phyloP scores from a whole-genome alignment of 345 rosid genomes.

The Melastoma malabathricum region DNA sequence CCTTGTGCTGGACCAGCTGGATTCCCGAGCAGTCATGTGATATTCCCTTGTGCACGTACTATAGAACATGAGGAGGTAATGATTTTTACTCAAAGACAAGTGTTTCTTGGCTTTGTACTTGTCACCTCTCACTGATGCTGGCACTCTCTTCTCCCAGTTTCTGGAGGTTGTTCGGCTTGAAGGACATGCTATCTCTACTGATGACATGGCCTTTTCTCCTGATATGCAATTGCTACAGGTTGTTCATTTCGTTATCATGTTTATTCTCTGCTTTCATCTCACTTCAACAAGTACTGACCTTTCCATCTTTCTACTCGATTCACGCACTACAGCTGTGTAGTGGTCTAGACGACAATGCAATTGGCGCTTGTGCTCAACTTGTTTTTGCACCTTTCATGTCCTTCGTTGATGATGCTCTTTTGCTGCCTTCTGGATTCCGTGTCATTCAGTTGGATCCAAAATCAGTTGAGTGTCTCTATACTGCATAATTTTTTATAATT shows the following conservation, averaged over 20 bases:
- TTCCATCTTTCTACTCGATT: background rate
- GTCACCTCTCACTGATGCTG: background rate
- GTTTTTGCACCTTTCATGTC: slow-evolving; percentile 93
- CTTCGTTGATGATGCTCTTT: slow-evolving; percentile 88
- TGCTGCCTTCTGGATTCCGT: slow-evolving; percentile 83
- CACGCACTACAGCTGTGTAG: slow-evolving; percentile 46
- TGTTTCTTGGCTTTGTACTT: too few species aligned
- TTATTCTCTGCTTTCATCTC: background rate
- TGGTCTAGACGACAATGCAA: slow-evolving; percentile 83
- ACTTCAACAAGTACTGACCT: background rate
- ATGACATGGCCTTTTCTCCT: slow-evolving; percentile 68
- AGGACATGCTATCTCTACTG: slow-evolving; percentile 82
- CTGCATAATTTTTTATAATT: background rate
- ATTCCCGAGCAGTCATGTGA: slow-evolving; percentile 82
- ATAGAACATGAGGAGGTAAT: slow-evolving; percentile 91
- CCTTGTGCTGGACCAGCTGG: slow-evolving; percentile 83
- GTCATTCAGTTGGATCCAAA: slow-evolving; percentile 83
- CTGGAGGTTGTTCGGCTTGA: slow-evolving; percentile 92
- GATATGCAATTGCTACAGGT: slow-evolving; percentile 96
- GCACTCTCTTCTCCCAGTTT: slow-evolving; percentile 25
- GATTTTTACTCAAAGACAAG: background rate
- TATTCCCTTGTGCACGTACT: slow-evolving; percentile 82
- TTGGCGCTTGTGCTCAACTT: slow-evolving; percentile 90
- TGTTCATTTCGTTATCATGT: slow-evolving; percentile 3
- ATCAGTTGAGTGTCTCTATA: slow-evolving; percentile 31